phyloP scores from a whole-genome alignment of 768 basidiomycete genomes.

The Amanita thiersii region DNA sequence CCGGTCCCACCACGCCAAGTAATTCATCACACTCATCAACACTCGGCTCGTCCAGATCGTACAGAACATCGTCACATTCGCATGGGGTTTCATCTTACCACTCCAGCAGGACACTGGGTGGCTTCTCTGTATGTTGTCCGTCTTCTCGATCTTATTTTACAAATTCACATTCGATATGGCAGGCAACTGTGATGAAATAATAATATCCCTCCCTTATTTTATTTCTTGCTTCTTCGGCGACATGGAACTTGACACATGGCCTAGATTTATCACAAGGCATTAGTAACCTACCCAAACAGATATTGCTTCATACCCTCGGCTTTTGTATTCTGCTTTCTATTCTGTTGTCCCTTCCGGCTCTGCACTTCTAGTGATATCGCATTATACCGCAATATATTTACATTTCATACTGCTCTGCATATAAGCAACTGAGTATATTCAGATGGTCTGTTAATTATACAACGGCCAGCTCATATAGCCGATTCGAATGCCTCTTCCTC shows the following conservation, averaged over 20 bases:
- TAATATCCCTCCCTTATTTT: conserved; percentile 8
- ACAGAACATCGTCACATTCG: conserved; percentile 61
- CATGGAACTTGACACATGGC: conserved; percentile 14
- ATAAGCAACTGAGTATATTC: not conserved
- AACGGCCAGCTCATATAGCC: conserved; percentile 19
- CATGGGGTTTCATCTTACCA: conserved; percentile 68
- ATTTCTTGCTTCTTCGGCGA: conserved; percentile 9
- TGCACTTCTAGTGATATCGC: conserved; percentile 24
- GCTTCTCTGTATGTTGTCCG: conserved; percentile 49
- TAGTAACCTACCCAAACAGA: conserved; percentile 19
- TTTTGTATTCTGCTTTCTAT: conserved; percentile 28
- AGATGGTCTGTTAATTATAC: not conserved
- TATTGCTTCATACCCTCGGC: conserved; percentile 35
- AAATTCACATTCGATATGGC: conserved; percentile 10
- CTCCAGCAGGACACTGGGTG: conserved; percentile 66
- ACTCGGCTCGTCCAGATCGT: conserved; percentile 54
- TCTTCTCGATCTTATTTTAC: not conserved
- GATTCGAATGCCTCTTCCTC: conserved; percentile 33
- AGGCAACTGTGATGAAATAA: conserved; percentile 36
- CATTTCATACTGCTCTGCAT: conserved; percentile 1
- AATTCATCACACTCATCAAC: conserved; percentile 45
- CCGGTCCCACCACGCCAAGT: conserved; percentile 51
- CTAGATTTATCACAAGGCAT: conserved; percentile 14
- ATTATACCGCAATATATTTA: conserved; percentile 27
- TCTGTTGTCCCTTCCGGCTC: conserved; percentile 22